phyloP scores from a whole-genome alignment of 805 yeast species.

The Saturnispora galanensis region DNA sequence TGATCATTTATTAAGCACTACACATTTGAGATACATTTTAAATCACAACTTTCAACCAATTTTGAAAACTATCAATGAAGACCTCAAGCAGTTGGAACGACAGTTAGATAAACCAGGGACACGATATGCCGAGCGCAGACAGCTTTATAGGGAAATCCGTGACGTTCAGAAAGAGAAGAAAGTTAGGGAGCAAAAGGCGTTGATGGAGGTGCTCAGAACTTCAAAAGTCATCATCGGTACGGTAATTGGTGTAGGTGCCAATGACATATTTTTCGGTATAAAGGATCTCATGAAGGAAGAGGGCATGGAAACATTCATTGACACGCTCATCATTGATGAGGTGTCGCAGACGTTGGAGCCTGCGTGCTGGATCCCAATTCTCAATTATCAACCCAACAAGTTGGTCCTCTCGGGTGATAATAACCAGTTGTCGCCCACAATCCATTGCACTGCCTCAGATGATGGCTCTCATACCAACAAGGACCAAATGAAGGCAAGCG shows the following conservation, averaged over 20 bases:
- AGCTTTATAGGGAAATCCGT: slow-evolving; percentile 60
- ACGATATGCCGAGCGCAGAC: slow-evolving; percentile 52
- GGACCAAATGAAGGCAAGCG: slow-evolving; percentile 29
- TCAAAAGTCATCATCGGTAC: slow-evolving; percentile 74
- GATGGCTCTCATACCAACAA: slow-evolving; percentile 22
- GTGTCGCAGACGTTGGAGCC: slow-evolving; percentile 93
- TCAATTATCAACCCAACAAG: slow-evolving; percentile 50
- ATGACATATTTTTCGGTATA: slow-evolving; percentile 5
- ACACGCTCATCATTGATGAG: slow-evolving; percentile 84
- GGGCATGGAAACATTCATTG: slow-evolving; percentile 34
- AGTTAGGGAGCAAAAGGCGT: slow-evolving; percentile 52
- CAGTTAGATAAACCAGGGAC: slow-evolving; percentile 43
- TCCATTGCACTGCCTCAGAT: slow-evolving; percentile 33
- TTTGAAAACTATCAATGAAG: slow-evolving; percentile 6
- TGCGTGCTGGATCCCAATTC: slow-evolving; percentile 91
- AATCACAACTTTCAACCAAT: slow-evolving; percentile 4
- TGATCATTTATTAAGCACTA: slow-evolving; percentile 2
- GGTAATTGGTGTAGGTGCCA: slow-evolving; percentile 23
- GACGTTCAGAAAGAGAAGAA: slow-evolving; percentile 61
- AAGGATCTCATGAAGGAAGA: slow-evolving; percentile 5
- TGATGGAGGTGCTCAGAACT: slow-evolving; percentile 44
- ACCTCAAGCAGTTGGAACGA: slow-evolving; percentile 8
- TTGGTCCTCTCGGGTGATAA: slow-evolving; percentile 89
- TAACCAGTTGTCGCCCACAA: slow-evolving; percentile 84
- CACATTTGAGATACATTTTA: slow-evolving; percentile 4